Evolutionary conservation across 371 early-diverging fungal species (phyloP), one percentile per base, ranked within the genome.

Genomic region (Rhizopus arrhizus): DNA sequence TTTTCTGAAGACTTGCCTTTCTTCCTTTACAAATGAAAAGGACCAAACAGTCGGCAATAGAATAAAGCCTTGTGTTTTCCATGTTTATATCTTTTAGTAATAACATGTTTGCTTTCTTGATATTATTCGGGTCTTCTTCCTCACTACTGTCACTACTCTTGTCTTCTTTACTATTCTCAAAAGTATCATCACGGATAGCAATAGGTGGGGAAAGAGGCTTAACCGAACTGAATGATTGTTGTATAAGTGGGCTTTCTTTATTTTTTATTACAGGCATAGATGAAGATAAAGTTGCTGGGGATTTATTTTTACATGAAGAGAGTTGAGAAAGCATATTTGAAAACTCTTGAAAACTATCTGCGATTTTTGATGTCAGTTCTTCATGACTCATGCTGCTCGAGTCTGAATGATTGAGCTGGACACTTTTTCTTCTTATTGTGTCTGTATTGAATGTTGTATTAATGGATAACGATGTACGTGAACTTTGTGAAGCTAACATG

Each of bases 331-430:
- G 60, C 71, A 78, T 78, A 53, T 58, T 64, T 3, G 73, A 70
- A 43, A 78, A 78, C 33, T 78, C 69, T 49, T 74, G 69, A 52
- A 74, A 78, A 58, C 67, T 78, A 48, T 78, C 71, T 12, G 78
- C 78, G 28, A 78, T 78, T 33, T 64, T 65, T 0, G 73, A 59
- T 4, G 68, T 62, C 34, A 78, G 52, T 49, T 78, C 78, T 38
- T 73, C 66, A 7, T 57, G 64, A 29, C 59, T 66, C 62, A 67
- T 64, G 15, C 13, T 45, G 11, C 29, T 4, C 34, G 29, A 22
- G 22, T 32, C 10, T 31, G 15, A 15, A n/a, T 5, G 7, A 35
- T 31, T 12, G n/a, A 10, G n/a, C n/a, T 12, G 12, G n/a, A 10
- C 8, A 6, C 5, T 6, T 5, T 5, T 41, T 16, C 29, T 53